phyloP scores from a whole-genome alignment of 2,329 filamentous ascomycete species.

The Rosellinia necatrix region DNA sequence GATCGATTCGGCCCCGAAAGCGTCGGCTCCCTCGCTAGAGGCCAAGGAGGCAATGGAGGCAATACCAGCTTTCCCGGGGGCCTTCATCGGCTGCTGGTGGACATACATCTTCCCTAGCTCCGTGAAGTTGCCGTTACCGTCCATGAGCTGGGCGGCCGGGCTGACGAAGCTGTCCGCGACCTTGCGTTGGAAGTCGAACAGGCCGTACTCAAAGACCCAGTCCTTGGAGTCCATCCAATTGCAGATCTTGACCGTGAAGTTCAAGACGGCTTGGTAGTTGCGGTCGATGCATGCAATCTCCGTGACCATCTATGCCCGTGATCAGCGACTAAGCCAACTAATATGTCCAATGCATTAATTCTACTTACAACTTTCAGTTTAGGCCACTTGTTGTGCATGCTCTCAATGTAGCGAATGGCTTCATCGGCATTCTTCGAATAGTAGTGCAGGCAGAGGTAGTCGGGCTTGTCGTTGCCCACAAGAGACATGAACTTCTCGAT shows the following conservation, averaged over 20 bases:
- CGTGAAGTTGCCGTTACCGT: slow-evolving; percentile 47
- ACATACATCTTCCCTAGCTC: slow-evolving; percentile 37
- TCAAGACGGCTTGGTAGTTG: slow-evolving; percentile 43
- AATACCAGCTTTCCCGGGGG: slow-evolving; percentile 22
- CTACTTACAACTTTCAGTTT: slow-evolving; percentile 33
- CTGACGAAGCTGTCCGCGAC: slow-evolving; percentile 51
- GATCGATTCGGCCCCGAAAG: too few relatives aligned
- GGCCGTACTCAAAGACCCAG: slow-evolving; percentile 50
- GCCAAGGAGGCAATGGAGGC: too few relatives aligned
- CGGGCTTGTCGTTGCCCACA: slow-evolving; percentile 42
- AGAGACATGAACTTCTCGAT: slow-evolving; percentile 48
- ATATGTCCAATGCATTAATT: slow-evolving; percentile 3
- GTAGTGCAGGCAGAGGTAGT: slow-evolving; percentile 51
- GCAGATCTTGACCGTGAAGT: slow-evolving; percentile 46
- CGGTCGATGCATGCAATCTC: slow-evolving; percentile 51
- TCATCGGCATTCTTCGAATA: slow-evolving; percentile 43
- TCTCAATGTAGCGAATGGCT: slow-evolving; percentile 47
- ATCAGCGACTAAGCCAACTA: slow-evolving; percentile 14
- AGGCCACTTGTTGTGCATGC: slow-evolving; percentile 44
- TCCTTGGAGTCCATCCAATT: slow-evolving; percentile 50
- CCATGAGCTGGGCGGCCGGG: slow-evolving; percentile 52
- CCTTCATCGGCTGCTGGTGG: slow-evolving; percentile 33
- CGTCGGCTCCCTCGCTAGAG: too few relatives aligned
- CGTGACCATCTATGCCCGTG: slow-evolving; percentile 42
- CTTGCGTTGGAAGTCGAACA: slow-evolving; percentile 50